phyloP scores from a whole-genome alignment of 1,284 basidiomycete species.

The Rhodotorula sp. region DNA sequence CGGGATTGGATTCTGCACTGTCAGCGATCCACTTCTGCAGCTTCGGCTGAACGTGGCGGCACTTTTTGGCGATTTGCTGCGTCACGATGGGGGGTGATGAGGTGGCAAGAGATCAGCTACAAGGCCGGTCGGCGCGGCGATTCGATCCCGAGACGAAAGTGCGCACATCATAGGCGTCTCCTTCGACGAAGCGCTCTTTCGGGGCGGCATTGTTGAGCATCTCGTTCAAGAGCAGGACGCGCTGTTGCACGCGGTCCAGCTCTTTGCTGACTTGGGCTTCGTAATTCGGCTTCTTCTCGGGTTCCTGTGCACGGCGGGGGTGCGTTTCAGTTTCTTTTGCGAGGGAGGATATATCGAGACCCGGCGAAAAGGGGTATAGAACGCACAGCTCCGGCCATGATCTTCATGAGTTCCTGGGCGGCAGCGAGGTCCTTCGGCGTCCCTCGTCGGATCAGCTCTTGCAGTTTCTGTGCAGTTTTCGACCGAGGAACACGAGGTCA shows the following conservation, averaged over 20 bases:
- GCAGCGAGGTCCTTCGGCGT: conserved; percentile 92
- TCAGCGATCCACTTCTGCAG: conserved; percentile 99
- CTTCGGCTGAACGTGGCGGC: conserved; percentile 81
- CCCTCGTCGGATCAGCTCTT: conserved; percentile 93
- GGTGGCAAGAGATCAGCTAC: too few species aligned
- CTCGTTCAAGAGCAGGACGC: conserved; percentile 90
- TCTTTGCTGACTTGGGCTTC: conserved; percentile 82
- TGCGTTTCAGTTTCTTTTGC: too few species aligned
- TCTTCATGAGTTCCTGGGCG: conserved; percentile 97
- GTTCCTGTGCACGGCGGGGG: conserved; percentile 57
- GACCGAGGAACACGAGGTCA: background rate
- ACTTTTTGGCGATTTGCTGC: conserved; percentile 84
- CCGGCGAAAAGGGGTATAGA: background rate
- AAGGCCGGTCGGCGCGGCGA: too few species aligned
- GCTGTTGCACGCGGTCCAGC: conserved; percentile 89
- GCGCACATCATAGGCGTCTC: conserved; percentile 89
- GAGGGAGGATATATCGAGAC: background rate
- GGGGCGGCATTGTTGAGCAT: conserved; percentile 89
- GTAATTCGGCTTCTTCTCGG: conserved; percentile 90
- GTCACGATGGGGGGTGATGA: too few species aligned
- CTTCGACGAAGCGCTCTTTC: conserved; percentile 55
- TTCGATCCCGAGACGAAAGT: background rate
- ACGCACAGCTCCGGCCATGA: conserved; percentile 77
- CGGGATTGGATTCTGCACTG: conserved; percentile 63
- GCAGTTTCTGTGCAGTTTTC: conserved; percentile 66